Evolutionary conservation across 108 stramenopile species (phyloP).

Genomic region (Nannochloropsis salina): DNA sequence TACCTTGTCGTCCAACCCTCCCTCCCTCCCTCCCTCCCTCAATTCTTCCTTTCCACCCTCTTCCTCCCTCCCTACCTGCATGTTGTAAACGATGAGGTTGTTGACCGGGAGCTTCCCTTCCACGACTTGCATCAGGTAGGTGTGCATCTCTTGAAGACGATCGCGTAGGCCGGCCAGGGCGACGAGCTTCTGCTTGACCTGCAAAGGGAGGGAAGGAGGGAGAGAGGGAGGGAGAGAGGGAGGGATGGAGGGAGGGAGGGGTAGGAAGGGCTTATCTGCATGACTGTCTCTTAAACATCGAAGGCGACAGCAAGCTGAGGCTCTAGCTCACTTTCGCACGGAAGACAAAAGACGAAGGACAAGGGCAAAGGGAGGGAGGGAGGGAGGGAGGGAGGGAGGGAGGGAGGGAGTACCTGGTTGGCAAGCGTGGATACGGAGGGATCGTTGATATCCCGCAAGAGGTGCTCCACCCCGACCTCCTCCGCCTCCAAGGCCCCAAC

Average conservation of each 20-base stretch:
- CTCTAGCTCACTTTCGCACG: not conserved
- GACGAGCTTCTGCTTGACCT: slow-evolving; percentile 86
- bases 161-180: slow-evolving; percentile 75
- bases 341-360: not conserved
- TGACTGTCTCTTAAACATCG: not conserved
- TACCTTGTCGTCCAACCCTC: not conserved
- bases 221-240: not conserved
- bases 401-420: slow-evolving; percentile 46
- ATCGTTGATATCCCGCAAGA: slow-evolving; percentile 97
- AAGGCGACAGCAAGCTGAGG: not conserved
- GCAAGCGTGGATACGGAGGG: slow-evolving; percentile 90
- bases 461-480: slow-evolving; percentile 97
- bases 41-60: not conserved
- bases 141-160: slow-evolving; percentile 85
- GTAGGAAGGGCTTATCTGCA: not conserved
- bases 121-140: slow-evolving; percentile 64
- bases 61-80: not conserved
- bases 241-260: not conserved
- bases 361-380: not conserved
- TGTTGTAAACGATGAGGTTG: slow-evolving; percentile 61
- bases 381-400: slow-evolving; percentile 19
- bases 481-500: slow-evolving; percentile 87
- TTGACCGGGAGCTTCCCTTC: slow-evolving; percentile 57
- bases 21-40: slow-evolving; percentile 21
- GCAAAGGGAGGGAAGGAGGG: not conserved